Evolutionary conservation across 2,329 filamentous ascomycete species (phyloP), one percentile per base, ranked within the genome.

Genomic region (Monilinia vaccinii-corymbosi): DNA sequence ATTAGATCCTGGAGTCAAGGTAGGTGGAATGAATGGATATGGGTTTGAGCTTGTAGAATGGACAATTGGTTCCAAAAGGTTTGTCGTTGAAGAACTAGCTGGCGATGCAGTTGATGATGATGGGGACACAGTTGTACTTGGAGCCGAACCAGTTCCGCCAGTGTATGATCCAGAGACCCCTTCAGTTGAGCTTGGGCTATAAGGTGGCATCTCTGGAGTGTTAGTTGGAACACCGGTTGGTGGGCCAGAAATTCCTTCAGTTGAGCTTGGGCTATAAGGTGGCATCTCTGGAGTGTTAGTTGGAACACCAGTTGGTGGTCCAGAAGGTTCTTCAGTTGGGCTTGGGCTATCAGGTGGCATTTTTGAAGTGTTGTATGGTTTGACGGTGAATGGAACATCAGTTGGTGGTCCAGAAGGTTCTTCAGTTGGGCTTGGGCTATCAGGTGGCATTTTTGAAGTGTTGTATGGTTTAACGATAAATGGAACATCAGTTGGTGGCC

Each of bases 1-100:
- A 47, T 44, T 34, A 18, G 38, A 57, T 4, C 34, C 25, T 5
- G 61, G 38, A 31, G 45, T 52, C 6, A 36, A 23, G 16, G 64
- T 66, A 23, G 66, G 66, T 28, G 44, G 46, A 31, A 68, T 31
- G 11, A 66, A 40, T 18, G 52, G 38, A 1, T 49, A 38, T 14
- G 63, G 62, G 5, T 56, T 45, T 9, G 57, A 56, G 18, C 64
- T 62, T 23, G 61, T 64, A 1, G 63, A 61, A 16, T 55, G 57
- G 21, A 60, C 59, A 16, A 61, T 59, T 51, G 56, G 47, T 13
- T 59, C 55, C 60, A 59, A 44, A 34, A 59, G 48, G 13, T 52
- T 59, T 28, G 49, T 3, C 11, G 10, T 59, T 34, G 56, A 58
- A 28, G 56, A 31, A 47, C 38, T 59, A 21, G 32, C 38, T 32